Evolutionary conservation across 164 flowering plant genomes (phyloP), one percentile per base, ranked within the genome.

Genomic region (Chloranthus sessilifolius): DNA sequence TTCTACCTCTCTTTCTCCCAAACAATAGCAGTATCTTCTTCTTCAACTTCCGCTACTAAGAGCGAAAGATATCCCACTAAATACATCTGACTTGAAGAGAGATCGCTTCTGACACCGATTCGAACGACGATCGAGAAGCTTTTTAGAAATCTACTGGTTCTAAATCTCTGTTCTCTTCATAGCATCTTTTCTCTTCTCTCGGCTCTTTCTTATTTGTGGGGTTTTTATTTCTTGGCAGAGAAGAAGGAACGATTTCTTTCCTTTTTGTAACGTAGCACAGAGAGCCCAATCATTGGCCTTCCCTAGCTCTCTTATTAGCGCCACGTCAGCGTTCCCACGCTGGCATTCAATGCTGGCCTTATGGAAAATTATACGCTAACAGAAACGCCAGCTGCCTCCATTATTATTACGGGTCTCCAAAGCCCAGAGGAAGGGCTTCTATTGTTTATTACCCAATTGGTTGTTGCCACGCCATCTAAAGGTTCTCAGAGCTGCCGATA

Each of bases 1-100:
- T 48, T 24, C 31, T 77, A 81, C 65, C 87, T 73, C 61, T 85
- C 90, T 25, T 74, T 80, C 70, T 85, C 87, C 89, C 87, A 85
- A 22, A 33, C n/a, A 20, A 44, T 16, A 1, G 40, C 17, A 3
- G 59, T 15, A 12, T 52, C 56, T 71, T 76, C 77, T 68, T 71
- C 82, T 57, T 70, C 82, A 14, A 60, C 52, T 47, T 63, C n/a
- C 70, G 49, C 66, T 69, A 29, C 62, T 7, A 66, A 21, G 19
- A 64, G 26, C 52, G 8, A 3, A 15, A 5, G 17, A 1, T 7
- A 12, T 9, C 22, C 16, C 22, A 48, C n/a, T n/a, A n/a, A n/a
- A n/a, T n/a, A n/a, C n/a, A n/a, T n/a, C n/a, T n/a, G n/a, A n/a
- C n/a, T n/a, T n/a, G n/a, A n/a, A n/a, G n/a, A n/a, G n/a, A n/a